Evolutionary conservation across 2,329 filamentous ascomycete species (phyloP).

Genomic region (Coniochaeta hoffmannii): DNA sequence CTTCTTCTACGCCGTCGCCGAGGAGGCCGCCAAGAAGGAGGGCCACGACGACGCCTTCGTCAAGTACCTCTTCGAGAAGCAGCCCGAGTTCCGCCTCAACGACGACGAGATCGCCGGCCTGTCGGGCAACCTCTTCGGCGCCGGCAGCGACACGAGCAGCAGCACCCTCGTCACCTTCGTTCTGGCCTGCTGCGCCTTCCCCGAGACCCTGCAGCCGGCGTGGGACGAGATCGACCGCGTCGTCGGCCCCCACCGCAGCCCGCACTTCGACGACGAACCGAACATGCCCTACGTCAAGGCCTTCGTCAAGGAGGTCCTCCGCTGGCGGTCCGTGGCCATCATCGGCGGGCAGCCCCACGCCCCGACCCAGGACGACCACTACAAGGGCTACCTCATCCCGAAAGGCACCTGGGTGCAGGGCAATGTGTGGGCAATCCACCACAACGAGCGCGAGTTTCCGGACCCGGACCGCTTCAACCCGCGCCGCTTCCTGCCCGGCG

Average conservation of each 20-base stretch:
- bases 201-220: slow-evolving; percentile 36
- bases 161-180: slow-evolving; percentile 38
- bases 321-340: slow-evolving; percentile 47
- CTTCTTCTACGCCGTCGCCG: slow-evolving; percentile 45
- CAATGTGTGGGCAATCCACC: slow-evolving; percentile 43
- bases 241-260: slow-evolving; percentile 37
- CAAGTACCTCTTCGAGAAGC: slow-evolving; percentile 39
- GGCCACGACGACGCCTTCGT: slow-evolving; percentile 25
- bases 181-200: slow-evolving; percentile 41
- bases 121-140: slow-evolving; percentile 40
- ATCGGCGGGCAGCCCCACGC: slow-evolving; percentile 44
- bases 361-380: slow-evolving; percentile 37
- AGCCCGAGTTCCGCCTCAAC: slow-evolving; percentile 35
- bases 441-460: slow-evolving; percentile 37
- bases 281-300: slow-evolving; percentile 45
- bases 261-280: slow-evolving; percentile 37
- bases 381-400: slow-evolving; percentile 42
- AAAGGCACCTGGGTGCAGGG: slow-evolving; percentile 40
- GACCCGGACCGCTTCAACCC: slow-evolving; percentile 37
- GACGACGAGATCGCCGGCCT: slow-evolving; percentile 36
- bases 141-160: slow-evolving; percentile 41
- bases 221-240: slow-evolving; percentile 45
- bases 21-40: slow-evolving; percentile 37
- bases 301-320: slow-evolving; percentile 47
- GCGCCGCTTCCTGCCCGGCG: slow-evolving; percentile 29